Conservation (phyloP, 140 eudicot genomes). For the Oenanthe javanica region DNA sequence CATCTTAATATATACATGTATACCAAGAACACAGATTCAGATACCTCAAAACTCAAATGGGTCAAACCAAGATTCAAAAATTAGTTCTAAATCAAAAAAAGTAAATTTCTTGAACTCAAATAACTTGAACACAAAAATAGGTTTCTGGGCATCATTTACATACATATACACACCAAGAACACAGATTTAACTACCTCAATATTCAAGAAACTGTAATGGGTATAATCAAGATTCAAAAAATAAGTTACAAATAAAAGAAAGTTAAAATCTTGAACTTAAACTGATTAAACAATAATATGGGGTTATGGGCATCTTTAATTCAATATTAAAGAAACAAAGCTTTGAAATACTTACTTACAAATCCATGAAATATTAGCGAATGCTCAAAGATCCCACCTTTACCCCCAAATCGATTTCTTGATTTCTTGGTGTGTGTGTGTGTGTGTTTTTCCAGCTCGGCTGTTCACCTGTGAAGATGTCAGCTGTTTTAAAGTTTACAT, state of each 20-base stretch:
- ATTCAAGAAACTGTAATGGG: background rate
- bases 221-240: background rate
- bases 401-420: background rate
- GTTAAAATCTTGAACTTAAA: background rate
- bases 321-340: background rate
- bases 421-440: background rate
- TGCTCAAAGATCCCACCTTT: background rate
- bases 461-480: conserved; percentile 1
- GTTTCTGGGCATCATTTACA: background rate
- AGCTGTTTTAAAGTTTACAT: background rate
- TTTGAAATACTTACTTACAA: conserved; percentile 4
- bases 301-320: background rate
- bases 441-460: background rate
- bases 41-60: too few species aligned
- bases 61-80: background rate
- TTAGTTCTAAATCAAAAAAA: background rate
- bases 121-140: background rate
- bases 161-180: background rate
- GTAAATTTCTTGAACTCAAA: background rate
- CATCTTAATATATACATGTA: too few species aligned
- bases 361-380: background rate
- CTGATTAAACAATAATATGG: background rate
- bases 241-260: background rate
- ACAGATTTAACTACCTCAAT: background rate
- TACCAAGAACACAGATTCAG: too few species aligned